Evolutionary conservation across 805 yeast genomes (phyloP).

Genomic region (Metschnikowia matae): DNA sequence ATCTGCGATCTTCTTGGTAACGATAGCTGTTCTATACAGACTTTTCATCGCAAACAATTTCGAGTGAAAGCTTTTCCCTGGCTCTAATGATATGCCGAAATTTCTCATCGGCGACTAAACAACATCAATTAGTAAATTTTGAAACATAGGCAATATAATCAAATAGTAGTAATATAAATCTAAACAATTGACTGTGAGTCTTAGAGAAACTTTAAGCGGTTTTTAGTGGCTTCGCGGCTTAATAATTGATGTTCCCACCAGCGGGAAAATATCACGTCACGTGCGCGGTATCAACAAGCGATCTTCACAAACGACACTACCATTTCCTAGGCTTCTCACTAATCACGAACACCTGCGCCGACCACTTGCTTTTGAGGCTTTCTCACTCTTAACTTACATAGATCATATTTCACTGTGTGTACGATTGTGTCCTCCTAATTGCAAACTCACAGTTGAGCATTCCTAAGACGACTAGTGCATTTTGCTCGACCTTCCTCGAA

Average conservation of each 20-base stretch:
- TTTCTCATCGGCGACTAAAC: not conserved
- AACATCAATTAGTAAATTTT: not conserved
- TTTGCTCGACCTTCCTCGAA: not conserved
- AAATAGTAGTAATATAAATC: not conserved
- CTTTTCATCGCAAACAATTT: slow-evolving; percentile 19
- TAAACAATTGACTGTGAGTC: not conserved
- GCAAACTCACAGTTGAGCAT: not conserved
- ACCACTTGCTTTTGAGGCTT: not conserved
- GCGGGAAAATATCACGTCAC: not conserved
- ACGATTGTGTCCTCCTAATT: not conserved
- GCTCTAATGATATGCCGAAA: not conserved
- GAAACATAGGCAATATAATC: not conserved
- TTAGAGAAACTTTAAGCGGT: not conserved
- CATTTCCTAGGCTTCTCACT: slow-evolving; percentile 1
- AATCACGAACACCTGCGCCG: not conserved
- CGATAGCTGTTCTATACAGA: slow-evolving; percentile 26
- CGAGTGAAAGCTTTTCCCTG: not conserved
- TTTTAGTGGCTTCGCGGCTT: not conserved
- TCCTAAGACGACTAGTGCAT: not conserved
- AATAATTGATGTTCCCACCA: not conserved
- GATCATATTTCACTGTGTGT: not conserved
- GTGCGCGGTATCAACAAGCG: slow-evolving; percentile 6
- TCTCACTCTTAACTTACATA: no score
- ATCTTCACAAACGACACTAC: not conserved
- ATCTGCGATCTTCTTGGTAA: slow-evolving; percentile 23